Percentiles rank a stretch among this genome's conserved stretches.
Conservation (phyloP, 1,284 basidiomycete species). For the Rhodotorula sp. region DNA sequence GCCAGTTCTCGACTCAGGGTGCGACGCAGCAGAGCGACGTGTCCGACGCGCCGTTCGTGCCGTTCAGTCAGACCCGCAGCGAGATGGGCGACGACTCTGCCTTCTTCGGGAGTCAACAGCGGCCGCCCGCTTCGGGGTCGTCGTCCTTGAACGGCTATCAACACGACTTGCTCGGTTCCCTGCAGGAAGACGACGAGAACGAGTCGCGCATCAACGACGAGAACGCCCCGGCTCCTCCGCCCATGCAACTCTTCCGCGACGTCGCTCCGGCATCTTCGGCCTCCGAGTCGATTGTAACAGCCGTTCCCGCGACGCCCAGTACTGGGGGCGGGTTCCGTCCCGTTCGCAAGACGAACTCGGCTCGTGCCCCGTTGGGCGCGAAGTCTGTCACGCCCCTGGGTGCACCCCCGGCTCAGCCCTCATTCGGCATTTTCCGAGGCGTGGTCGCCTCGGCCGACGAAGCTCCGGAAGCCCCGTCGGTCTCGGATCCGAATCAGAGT, state of each 20-base stretch:
- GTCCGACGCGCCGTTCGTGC: slow-evolving; percentile 24
- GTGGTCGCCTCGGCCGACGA: slow-evolving; percentile 44
- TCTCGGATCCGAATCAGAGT: no score
- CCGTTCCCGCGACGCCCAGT: slow-evolving; percentile 22
- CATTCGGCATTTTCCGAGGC: slow-evolving; percentile 48
- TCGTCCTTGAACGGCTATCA: background rate
- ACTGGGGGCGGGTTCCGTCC: slow-evolving; percentile 24
- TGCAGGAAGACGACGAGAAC: slow-evolving; percentile 19
- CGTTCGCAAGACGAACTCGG: slow-evolving; percentile 6
- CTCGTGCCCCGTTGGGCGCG: slow-evolving; percentile 35
- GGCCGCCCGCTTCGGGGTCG: background rate
- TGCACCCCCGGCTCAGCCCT: slow-evolving; percentile 6
- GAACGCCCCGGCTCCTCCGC: background rate
- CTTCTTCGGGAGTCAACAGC: slow-evolving; percentile 14
- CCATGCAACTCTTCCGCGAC: slow-evolving; percentile 5
- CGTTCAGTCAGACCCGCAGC: slow-evolving; percentile 33
- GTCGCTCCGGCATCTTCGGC: background rate
- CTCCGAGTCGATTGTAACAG: slow-evolving; percentile 11
- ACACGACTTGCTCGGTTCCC: background rate
- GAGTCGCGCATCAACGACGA: slow-evolving; percentile 6
- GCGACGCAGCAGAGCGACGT: slow-evolving; percentile 22
- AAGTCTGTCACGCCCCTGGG: slow-evolving; percentile 15
- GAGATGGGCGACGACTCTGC: slow-evolving; percentile 28
- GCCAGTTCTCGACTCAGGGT: slow-evolving; percentile 25
- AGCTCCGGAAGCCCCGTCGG: slow-evolving; percentile 10